Evolutionary conservation across 768 basidiomycete genomes (phyloP).

Genomic region (Suillus hirtellus): DNA sequence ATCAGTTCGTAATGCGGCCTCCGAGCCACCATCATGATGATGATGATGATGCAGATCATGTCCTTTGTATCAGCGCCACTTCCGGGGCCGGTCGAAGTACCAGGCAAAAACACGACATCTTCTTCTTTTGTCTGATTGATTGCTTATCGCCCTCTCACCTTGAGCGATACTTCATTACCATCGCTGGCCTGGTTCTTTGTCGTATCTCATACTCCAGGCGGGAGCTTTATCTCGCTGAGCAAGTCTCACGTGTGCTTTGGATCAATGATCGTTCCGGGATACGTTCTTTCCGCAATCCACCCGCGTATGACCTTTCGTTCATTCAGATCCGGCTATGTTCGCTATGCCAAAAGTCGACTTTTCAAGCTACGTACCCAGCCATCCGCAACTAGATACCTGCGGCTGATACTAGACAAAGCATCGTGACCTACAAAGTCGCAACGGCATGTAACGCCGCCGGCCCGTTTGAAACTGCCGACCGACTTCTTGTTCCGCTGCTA

Average conservation of each 20-base stretch:
- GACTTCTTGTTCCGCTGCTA: background rate
- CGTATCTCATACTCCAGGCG: background rate
- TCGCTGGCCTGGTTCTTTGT: background rate
- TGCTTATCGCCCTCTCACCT: slow-evolving; percentile 8
- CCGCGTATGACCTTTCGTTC: background rate
- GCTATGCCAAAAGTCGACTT: background rate
- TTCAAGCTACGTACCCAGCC: background rate
- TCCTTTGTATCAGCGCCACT: slow-evolving; percentile 1
- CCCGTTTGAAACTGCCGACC: background rate
- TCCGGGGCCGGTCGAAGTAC: background rate
- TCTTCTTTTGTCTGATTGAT: slow-evolving; percentile 3
- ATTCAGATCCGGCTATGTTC: no score
- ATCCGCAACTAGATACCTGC: background rate
- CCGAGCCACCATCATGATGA: background rate
- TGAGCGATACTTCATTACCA: background rate
- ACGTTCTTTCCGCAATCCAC: background rate
- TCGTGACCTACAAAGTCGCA: background rate
- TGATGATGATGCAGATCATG: background rate
- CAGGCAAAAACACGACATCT: background rate
- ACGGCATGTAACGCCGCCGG: background rate
- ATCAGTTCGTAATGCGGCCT: background rate
- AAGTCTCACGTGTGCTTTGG: background rate
- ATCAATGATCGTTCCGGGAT: background rate
- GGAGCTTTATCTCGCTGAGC: background rate
- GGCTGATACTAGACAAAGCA: background rate